phyloP scores from a whole-genome alignment of 305 asterid genomes.

The Fraxinus paxiana region DNA sequence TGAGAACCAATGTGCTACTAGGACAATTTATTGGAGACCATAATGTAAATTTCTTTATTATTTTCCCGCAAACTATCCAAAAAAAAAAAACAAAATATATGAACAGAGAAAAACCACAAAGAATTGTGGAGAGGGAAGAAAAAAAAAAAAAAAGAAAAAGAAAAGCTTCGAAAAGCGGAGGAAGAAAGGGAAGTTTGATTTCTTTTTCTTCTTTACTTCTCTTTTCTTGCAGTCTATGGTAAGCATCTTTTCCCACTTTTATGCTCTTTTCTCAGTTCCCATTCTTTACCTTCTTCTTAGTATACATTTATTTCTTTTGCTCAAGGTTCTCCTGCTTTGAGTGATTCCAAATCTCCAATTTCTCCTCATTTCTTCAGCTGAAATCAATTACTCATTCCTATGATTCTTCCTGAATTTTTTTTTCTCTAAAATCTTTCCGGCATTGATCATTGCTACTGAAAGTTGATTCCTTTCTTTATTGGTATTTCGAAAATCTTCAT shows the following conservation, averaged over 20 bases:
- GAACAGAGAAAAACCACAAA: not conserved
- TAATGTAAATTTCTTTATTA: not conserved
- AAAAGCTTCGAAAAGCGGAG: conserved; percentile 39
- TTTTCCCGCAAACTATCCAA: conserved; percentile 23
- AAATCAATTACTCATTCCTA: conserved; percentile 24
- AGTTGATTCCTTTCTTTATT: conserved; percentile 26
- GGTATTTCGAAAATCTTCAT: conserved; percentile 8
- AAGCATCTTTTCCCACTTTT: conserved; percentile 51
- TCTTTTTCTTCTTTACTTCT: conserved; percentile 33
- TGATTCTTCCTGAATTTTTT: conserved; percentile 22
- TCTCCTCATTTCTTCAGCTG: conserved; percentile 37
- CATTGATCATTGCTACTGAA: conserved; percentile 40
- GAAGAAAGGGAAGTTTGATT: conserved; percentile 33
- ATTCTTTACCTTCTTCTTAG: conserved; percentile 41
- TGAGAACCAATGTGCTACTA: not conserved
- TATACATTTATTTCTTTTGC: conserved; percentile 3
- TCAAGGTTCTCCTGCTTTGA: conserved; percentile 22
- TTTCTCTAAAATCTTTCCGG: conserved; percentile 24
- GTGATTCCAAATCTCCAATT: conserved; percentile 31
- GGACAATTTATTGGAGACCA: not conserved
- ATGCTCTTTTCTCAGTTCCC: conserved; percentile 24
- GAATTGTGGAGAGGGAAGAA: not conserved
- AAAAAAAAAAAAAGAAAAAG: not conserved
- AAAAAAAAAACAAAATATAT: conserved; percentile 14
- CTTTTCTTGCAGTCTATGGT: conserved; percentile 60